Base-by-base conservation (phyloP, 2,329 filamentous ascomycete species). In the Diplodia mutila region DNA sequence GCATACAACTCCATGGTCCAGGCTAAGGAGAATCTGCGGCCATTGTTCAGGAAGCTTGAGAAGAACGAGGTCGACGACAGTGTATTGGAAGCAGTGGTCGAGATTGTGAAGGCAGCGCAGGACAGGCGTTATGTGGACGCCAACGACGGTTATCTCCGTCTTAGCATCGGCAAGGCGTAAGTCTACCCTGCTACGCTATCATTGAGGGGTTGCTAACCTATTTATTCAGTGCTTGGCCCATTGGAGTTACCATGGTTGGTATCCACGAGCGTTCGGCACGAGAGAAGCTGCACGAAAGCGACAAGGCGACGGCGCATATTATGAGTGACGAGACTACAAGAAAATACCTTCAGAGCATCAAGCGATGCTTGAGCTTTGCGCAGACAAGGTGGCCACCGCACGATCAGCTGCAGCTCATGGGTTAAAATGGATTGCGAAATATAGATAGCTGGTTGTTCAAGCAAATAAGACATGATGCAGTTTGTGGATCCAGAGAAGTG, bases 171-270 rank as follows among this genome's bases (percentile, higher is more conserved):
- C 71, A 97, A 97, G 82, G 94, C 93, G 72, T 84, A 78, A 70
- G 82, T 81, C 27, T 18, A 29, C 12, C 39, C 34, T 27, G 29
- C 32, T 55, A 1, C 7, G 51, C 64, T 12, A 16, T 27, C 25
- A 9, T 52, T 14, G 23, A 61, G 5, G 46, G 46, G 25, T 49
- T 52, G 29, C 39, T 57, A 29, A 59, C 64, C 25, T 16, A 39
- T 25, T 8, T 66, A 7, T 48, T 8, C 68, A 85, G 83, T 70
- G 95, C 95, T 18, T 99, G 95, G 95, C 95, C 95, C 27, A 99
- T 99, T 75, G 95, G 95, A 80, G 95, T 99, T 48, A 99, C 95
- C 78, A 99, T 98, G 95, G 95, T 99, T 75, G 95, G 95, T 84
- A 99, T 99, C 74, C 95, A 99, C 86, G 95, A 98, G 84, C 89